Conservation (phyloP, 1,139 yeast genomes). For the Candida pseudocylindracea region DNA sequence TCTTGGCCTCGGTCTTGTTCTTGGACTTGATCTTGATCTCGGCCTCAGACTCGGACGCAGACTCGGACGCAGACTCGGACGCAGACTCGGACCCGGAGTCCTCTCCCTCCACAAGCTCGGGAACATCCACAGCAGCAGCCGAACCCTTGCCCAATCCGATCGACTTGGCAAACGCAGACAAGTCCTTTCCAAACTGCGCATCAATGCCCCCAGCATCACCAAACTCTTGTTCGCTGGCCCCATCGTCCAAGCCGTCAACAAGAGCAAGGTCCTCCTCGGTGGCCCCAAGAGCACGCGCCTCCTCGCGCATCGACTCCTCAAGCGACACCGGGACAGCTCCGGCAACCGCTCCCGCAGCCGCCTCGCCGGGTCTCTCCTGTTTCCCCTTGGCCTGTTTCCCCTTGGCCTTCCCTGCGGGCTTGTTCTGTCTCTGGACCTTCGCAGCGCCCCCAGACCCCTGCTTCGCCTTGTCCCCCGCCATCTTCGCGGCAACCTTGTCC, state of each 20-base stretch:
- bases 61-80: too few relatives aligned
- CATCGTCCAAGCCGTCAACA: conserved; percentile 21
- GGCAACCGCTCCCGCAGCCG: too few relatives aligned
- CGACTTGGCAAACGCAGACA: conserved; percentile 40
- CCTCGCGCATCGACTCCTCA: conserved; percentile 8
- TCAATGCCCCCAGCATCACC: conserved; percentile 17
- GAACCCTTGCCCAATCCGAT: conserved; percentile 26
- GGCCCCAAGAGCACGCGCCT: conserved; percentile 51
- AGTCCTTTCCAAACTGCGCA: conserved; percentile 28
- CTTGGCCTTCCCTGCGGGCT: too few relatives aligned
- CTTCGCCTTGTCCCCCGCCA: not conserved
- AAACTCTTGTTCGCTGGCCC: conserved; percentile 40
- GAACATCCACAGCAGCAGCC: conserved; percentile 12
- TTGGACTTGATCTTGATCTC: conserved; percentile 8
- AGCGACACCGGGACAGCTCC: too few relatives aligned
- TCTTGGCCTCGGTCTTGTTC: conserved; percentile 7
- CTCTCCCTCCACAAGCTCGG: conserved; percentile 7
- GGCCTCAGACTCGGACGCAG: not conserved
- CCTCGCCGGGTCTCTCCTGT: too few relatives aligned
- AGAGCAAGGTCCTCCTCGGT: conserved; percentile 40
- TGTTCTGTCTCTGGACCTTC: too few relatives aligned
- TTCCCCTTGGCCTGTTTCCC: too few relatives aligned
- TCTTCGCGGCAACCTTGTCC: not conserved
- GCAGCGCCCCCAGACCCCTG: too few relatives aligned
- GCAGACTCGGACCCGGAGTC: too few relatives aligned